phyloP scores from a whole-genome alignment of 2,329 filamentous ascomycete species.

The Aspergillus niger region DNA sequence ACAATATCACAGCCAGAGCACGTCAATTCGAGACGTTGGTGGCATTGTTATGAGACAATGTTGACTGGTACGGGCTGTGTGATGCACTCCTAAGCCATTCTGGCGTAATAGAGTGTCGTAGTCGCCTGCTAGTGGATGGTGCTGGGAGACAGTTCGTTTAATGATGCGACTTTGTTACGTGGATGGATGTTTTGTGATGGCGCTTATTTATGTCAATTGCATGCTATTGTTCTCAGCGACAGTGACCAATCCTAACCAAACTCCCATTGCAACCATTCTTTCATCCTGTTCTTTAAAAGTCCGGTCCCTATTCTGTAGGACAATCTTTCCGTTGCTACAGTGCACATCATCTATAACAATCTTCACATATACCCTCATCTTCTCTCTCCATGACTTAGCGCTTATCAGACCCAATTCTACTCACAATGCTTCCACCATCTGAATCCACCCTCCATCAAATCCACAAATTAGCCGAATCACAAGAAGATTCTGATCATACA shows the following conservation, averaged over 20 bases:
- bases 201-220: background rate
- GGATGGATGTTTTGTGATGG: background rate
- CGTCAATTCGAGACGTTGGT: constrained; percentile 7
- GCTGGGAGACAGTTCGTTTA: constrained; percentile 1
- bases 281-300: background rate
- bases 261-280: background rate
- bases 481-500: constrained; percentile 21
- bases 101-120: background rate
- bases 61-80: background rate
- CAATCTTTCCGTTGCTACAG: background rate
- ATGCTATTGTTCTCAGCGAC: background rate
- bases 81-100: background rate
- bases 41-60: constrained; percentile 17
- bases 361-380: background rate
- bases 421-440: constrained; percentile 32
- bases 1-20: constrained; percentile 21
- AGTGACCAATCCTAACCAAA: background rate
- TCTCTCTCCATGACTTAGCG: background rate
- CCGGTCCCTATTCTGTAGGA: background rate
- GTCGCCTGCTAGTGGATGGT: background rate
- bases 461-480: constrained; percentile 30
- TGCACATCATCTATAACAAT: background rate
- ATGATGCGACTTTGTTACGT: background rate
- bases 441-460: constrained; percentile 31
- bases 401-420: background rate